Conservation (phyloP, 192 early-diverging fungal genomes). For the Gryganskiella cystojenkinii region DNA sequence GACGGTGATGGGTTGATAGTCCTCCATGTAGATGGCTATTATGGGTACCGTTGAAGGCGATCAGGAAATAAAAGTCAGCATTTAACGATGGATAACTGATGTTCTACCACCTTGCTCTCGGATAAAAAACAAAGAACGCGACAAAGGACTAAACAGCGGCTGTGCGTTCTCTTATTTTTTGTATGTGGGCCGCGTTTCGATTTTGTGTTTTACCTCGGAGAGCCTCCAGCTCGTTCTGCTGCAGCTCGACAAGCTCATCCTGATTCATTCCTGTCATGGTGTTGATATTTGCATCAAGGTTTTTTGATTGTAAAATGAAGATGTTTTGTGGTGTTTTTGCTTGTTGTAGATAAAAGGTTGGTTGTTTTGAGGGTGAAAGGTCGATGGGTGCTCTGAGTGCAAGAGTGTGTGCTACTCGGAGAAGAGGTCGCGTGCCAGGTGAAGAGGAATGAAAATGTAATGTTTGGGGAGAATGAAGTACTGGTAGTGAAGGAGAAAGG, state of each 20-base stretch:
- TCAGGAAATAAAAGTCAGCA: neutral
- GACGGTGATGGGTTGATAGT: constrained; percentile 57
- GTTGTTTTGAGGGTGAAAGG: constrained; percentile 2
- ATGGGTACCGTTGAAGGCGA: too few species aligned
- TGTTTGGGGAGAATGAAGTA: neutral
- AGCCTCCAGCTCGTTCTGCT: constrained; percentile 79
- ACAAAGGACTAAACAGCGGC: neutral
- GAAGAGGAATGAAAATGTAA: neutral
- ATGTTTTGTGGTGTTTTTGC: neutral
- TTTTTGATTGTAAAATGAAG: neutral
- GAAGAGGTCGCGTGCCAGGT: neutral
- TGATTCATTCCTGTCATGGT: constrained; percentile 52
- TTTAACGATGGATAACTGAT: neutral
- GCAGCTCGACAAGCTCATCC: constrained; percentile 66
- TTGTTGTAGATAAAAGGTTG: neutral
- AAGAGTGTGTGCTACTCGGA: constrained; percentile 23
- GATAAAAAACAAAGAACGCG: neutral
- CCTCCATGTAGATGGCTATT: constrained; percentile 71
- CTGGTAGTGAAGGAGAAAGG: neutral
- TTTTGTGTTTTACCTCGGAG: constrained; percentile 57
- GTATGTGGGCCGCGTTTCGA: neutral
- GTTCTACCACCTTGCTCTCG: too few species aligned
- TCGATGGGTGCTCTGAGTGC: constrained; percentile 26
- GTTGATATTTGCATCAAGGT: neutral
- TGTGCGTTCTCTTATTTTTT: neutral